Conservation (phyloP, 2,329 filamentous ascomycete genomes). For the Aphanocladium album region DNA sequence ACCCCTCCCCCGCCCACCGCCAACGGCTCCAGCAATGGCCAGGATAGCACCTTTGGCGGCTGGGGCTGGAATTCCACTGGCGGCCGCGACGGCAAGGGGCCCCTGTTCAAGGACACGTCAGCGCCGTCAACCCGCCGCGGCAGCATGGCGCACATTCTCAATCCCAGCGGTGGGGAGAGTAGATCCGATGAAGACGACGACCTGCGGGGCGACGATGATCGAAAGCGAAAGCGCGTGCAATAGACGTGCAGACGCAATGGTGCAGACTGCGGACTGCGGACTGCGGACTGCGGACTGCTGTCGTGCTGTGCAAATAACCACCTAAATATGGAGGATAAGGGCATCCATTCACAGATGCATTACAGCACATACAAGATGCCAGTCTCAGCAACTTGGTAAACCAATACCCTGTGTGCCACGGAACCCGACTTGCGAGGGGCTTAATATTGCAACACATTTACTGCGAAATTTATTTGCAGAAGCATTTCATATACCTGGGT, state of each 20-base stretch:
- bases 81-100: constrained; percentile 45
- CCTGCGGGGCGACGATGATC: constrained; percentile 50
- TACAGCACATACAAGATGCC: too few species aligned
- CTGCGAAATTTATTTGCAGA: too few species aligned
- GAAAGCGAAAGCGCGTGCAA: constrained; percentile 57
- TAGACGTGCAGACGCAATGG: too few species aligned
- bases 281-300: not conserved
- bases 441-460: constrained; percentile 5
- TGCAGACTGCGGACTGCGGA: too few species aligned
- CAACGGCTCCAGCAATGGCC: constrained; percentile 35
- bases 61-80: constrained; percentile 52
- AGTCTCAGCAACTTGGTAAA: too few species aligned
- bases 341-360: too few species aligned
- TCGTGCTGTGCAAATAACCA: not conserved
- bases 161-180: constrained; percentile 53
- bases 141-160: constrained; percentile 61
- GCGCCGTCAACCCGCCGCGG: constrained; percentile 52
- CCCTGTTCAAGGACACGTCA: constrained; percentile 50
- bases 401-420: not conserved
- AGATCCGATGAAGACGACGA: constrained; percentile 53
- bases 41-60: constrained; percentile 46
- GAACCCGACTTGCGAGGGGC: constrained; percentile 10
- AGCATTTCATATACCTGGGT: not conserved
- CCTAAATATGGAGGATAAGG: not conserved
- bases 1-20: constrained; percentile 48